A percentile compares a stretch with the other conserved stretches of the same genome.
Evolutionary conservation across 352 stramenopile genomes (phyloP).

Genomic region (Elongisporangium senticosum): DNA sequence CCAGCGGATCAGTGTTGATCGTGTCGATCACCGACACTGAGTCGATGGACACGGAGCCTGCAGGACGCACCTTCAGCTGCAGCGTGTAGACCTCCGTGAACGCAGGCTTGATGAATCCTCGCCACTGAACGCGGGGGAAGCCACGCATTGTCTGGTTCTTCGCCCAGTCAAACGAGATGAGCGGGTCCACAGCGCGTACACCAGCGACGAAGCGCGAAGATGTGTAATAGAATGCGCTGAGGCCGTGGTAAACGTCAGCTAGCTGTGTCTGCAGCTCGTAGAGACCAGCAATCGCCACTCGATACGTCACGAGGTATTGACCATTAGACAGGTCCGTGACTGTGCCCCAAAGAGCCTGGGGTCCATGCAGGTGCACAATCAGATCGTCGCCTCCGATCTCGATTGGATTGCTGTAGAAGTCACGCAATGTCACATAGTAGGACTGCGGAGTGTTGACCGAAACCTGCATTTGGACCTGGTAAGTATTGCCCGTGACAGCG

Average conservation of each 20-base stretch:
- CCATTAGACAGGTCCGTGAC: conserved; percentile 33
- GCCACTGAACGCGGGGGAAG: conserved; percentile 39
- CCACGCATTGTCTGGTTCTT: conserved; percentile 28
- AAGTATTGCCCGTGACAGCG: conserved; percentile 9
- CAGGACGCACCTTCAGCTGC: conserved; percentile 17
- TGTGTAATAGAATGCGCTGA: conserved; percentile 35
- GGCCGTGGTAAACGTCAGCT: conserved; percentile 15
- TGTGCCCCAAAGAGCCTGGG: conserved; percentile 16
- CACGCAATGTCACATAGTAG: conserved; percentile 28
- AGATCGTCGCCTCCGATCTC: conserved; percentile 30
- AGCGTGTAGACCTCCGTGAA: conserved; percentile 41
- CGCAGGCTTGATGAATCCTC: conserved; percentile 32
- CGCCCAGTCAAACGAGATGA: conserved; percentile 38
- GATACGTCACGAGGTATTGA: conserved; percentile 36
- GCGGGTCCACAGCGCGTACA: conserved; percentile 20
- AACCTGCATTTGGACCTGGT: conserved; percentile 22
- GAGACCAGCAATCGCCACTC: conserved; percentile 15
- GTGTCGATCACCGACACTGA: conserved; percentile 24
- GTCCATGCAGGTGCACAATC: conserved; percentile 25
- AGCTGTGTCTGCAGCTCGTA: conserved; percentile 50
- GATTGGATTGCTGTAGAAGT: conserved; percentile 38
- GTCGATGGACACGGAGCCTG: conserved; percentile 29
- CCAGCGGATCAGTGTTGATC: conserved; percentile 16
- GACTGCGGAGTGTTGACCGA: conserved; percentile 14
- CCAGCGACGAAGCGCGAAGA: conserved; percentile 17